phyloP scores from a whole-genome alignment of 768 basidiomycete genomes.

The Termitomyces sp. region DNA sequence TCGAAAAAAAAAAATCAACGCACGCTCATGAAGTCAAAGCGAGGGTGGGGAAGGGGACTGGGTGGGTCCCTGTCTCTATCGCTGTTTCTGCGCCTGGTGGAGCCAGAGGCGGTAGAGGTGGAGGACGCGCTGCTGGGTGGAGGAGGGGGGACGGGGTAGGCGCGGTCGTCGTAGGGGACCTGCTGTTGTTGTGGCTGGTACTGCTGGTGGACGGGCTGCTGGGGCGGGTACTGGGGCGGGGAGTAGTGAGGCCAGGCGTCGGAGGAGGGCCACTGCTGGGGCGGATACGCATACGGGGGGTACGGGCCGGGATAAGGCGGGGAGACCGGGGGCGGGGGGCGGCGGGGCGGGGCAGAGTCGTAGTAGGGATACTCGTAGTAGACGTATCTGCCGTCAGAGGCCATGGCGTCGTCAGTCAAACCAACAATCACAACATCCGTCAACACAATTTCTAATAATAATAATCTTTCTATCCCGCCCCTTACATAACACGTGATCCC shows the following conservation, averaged over 20 bases:
- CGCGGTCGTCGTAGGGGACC: background rate
- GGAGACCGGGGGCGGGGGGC: background rate
- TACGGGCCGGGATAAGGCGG: background rate
- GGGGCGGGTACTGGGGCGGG: conserved; percentile 6
- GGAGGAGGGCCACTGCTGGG: background rate
- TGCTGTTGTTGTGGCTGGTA: conserved; percentile 3
- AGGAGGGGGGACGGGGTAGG: background rate
- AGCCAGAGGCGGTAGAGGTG: background rate
- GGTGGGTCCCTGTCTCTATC: background rate
- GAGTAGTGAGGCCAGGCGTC: background rate
- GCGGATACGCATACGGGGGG: conserved; percentile 8
- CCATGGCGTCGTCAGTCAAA: conserved; percentile 9
- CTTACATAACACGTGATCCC: no score
- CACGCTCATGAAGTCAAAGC: background rate
- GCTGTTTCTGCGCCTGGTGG: background rate
- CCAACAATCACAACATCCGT: background rate
- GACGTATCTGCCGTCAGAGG: conserved; percentile 50
- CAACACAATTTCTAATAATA: background rate
- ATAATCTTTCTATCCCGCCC: no score
- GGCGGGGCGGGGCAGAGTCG: background rate
- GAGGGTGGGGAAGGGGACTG: background rate
- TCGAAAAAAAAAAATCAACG: background rate
- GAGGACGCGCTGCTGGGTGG: background rate
- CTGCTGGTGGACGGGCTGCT: conserved; percentile 2
- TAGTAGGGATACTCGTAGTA: conserved; percentile 48